Percentiles rank a stretch among this genome's conserved stretches.
These are phyloP conservation scores for Trichoderma aggressivum DNA, from an alignment of 2,329 filamentous ascomycete genomes.

Conservation along the genomic window DNA sequence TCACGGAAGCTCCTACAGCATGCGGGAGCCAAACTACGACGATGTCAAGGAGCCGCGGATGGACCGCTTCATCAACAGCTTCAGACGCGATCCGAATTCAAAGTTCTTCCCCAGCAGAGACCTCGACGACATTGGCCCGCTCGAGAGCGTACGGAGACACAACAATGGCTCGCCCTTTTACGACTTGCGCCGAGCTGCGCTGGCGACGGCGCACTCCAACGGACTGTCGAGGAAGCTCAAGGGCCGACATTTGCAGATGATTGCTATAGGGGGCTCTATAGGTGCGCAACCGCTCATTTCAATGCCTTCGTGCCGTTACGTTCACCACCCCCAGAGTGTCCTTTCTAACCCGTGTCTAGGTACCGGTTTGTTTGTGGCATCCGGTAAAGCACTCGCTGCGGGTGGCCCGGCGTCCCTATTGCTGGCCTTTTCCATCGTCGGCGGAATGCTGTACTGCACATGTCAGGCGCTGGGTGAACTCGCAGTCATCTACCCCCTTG, in stretches of 20 bases:
- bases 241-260: constrained; percentile 90
- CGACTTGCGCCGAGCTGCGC: constrained; percentile 55
- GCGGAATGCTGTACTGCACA: constrained; percentile 85
- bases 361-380: constrained; percentile 84
- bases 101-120: constrained; percentile 47
- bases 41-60: constrained; percentile 35
- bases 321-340: neutral
- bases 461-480: constrained; percentile 90
- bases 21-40: constrained; percentile 49
- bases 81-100: constrained; percentile 57
- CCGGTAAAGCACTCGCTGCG: constrained; percentile 64
- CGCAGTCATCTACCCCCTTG: constrained; percentile 84
- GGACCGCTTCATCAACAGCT: constrained; percentile 55
- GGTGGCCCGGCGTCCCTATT: constrained; percentile 78
- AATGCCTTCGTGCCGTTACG: neutral
- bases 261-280: constrained; percentile 91
- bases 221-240: constrained; percentile 75
- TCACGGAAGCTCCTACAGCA: constrained; percentile 49
- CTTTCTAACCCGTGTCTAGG: constrained; percentile 40
- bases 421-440: constrained; percentile 75
- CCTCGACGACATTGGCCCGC: constrained; percentile 25
- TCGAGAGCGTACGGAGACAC: constrained; percentile 20
- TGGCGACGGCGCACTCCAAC: constrained; percentile 68
- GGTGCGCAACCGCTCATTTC: constrained; percentile 43
- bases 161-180: constrained; percentile 49